Conservation (phyloP, 2,329 filamentous ascomycete species). For the Aureobasidium pullulans region DNA sequence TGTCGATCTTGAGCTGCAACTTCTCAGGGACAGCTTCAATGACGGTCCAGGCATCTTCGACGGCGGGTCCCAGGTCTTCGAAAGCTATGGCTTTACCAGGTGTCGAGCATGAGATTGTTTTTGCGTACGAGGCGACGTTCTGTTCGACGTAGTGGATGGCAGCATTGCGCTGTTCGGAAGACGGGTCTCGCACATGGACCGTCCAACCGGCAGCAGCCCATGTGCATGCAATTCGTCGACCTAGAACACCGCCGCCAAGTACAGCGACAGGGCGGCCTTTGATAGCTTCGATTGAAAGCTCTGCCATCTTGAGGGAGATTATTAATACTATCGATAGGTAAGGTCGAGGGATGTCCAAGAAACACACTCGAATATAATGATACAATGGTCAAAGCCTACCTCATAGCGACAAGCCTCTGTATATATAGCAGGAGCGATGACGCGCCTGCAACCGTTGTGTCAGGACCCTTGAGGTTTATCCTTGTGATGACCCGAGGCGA, state of each 20-base stretch:
- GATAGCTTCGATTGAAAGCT: neutral
- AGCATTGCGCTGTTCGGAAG: slow-evolving; percentile 28
- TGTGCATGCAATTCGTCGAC: slow-evolving; percentile 31
- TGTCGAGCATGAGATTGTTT: neutral
- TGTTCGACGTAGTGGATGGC: slow-evolving; percentile 35
- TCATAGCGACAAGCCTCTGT: neutral
- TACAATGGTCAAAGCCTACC: neutral
- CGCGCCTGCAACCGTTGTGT: neutral
- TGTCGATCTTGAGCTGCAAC: slow-evolving; percentile 41
- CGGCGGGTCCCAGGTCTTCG: slow-evolving; percentile 33
- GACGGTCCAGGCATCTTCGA: slow-evolving; percentile 45
- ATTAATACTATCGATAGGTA: too few relatives aligned
- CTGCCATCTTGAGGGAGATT: neutral
- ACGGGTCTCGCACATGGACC: slow-evolving; percentile 39
- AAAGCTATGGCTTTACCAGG: slow-evolving; percentile 28
- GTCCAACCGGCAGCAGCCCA: slow-evolving; percentile 39
- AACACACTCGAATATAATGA: too few relatives aligned
- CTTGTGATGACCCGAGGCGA: neutral
- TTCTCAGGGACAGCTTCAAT: slow-evolving; percentile 48
- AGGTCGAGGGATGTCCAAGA: too few relatives aligned
- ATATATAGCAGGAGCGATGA: neutral
- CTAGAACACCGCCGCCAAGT: slow-evolving; percentile 38
- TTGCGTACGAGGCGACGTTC: slow-evolving; percentile 25
- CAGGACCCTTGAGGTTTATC: neutral
- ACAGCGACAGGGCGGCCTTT: slow-evolving; percentile 30